Conservation (phyloP, 768 basidiomycete species). For the Boletus tylopilopsis region DNA sequence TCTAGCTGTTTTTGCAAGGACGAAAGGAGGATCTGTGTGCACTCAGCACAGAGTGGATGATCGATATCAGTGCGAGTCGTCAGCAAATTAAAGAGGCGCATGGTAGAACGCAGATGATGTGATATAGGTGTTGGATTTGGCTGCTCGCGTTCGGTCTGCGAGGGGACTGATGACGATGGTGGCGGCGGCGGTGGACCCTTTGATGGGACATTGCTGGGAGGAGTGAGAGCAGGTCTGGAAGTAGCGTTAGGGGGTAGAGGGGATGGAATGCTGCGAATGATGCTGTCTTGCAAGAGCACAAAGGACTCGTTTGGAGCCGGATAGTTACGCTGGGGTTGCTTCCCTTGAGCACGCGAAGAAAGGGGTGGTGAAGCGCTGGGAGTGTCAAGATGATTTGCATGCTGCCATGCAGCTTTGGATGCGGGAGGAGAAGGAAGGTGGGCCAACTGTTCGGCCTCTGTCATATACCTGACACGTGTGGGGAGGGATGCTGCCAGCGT, state of each 20-base stretch:
- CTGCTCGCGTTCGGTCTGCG: constrained; percentile 47
- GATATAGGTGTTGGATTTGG: constrained; percentile 71
- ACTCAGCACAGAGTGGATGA: constrained; percentile 94
- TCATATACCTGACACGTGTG: constrained; percentile 33
- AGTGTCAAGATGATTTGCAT: constrained; percentile 41
- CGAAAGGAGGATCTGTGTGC: constrained; percentile 76
- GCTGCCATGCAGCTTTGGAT: constrained; percentile 62
- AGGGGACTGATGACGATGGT: constrained; percentile 27
- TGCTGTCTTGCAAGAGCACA: constrained; percentile 83
- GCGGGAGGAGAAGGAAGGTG: constrained; percentile 47
- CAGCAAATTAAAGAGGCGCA: constrained; percentile 70
- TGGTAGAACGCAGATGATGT: constrained; percentile 72
- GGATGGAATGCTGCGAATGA: constrained; percentile 67
- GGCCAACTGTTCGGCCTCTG: constrained; percentile 44
- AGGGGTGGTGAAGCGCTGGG: constrained; percentile 35
- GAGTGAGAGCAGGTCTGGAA: constrained; percentile 40
- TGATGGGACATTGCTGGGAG: constrained; percentile 31
- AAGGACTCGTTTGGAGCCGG: constrained; percentile 82
- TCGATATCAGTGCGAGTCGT: constrained; percentile 78
- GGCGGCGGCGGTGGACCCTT: constrained; percentile 25
- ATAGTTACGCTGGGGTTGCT: constrained; percentile 51
- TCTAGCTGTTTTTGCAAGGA: constrained; percentile 79
- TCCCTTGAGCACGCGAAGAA: constrained; percentile 56
- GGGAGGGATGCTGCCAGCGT: constrained; percentile 73
- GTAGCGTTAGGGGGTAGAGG: constrained; percentile 39